Percentiles rank a stretch among this genome's conserved stretches.
Evolutionary conservation across 805 yeast species (phyloP).

Genomic region (fission yeast (Schizosaccharomyces pombe)): DNA sequence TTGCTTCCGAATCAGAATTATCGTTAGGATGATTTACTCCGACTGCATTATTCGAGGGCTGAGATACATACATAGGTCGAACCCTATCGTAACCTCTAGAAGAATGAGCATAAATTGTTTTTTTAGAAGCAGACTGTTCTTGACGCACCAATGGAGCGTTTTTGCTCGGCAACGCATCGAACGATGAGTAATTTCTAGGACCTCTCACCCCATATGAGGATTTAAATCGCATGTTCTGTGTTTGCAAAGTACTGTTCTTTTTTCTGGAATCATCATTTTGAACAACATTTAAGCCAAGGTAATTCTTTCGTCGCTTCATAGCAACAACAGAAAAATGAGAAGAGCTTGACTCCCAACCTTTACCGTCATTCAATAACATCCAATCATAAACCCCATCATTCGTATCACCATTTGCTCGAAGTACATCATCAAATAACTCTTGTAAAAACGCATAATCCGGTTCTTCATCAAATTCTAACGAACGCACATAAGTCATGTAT

Average conservation of each 20-base stretch:
- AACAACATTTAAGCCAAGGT: neutral
- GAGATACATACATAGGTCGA: neutral
- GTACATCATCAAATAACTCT: constrained; percentile 50
- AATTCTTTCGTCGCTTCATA: neutral
- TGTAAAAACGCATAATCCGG: constrained; percentile 84
- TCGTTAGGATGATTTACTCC: neutral
- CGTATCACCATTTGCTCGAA: constrained; percentile 42
- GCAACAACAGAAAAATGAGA: constrained; percentile 8
- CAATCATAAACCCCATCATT: constrained; percentile 90
- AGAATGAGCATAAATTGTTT: neutral
- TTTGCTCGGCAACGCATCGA: neutral
- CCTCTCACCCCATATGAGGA: neutral
- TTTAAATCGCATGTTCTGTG: neutral
- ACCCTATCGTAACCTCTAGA: neutral
- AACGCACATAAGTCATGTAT: constrained; percentile 70
- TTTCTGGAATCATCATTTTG: neutral
- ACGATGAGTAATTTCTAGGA: neutral
- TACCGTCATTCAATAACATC: constrained; percentile 88
- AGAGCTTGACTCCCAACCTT: constrained; percentile 71
- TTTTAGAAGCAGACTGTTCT: neutral
- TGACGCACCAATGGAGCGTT: neutral
- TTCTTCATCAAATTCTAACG: constrained; percentile 71
- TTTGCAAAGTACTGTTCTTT: neutral
- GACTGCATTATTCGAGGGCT: neutral
- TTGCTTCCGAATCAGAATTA: neutral